phyloP scores from a whole-genome alignment of 495 filamentous ascomycete genomes.

The Tuber umbilicatum region DNA sequence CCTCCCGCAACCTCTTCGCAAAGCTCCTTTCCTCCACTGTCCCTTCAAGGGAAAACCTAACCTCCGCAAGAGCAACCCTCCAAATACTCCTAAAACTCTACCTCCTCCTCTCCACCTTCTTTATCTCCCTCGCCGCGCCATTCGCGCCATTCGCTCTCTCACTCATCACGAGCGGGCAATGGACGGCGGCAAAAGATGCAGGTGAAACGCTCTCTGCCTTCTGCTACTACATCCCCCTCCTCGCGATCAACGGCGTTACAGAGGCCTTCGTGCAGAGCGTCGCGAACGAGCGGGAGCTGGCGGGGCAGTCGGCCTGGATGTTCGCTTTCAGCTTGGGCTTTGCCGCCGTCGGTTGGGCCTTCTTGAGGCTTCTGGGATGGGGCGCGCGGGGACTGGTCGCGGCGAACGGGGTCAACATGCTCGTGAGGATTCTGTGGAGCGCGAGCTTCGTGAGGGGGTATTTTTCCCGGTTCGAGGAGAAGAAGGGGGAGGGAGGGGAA shows the following conservation, averaged over 20 bases:
- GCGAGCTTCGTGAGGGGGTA: slow-evolving; percentile 60
- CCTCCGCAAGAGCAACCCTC: slow-evolving; percentile 48
- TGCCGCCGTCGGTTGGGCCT: slow-evolving; percentile 61
- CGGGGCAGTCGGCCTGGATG: slow-evolving; percentile 76
- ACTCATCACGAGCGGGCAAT: slow-evolving; percentile 65
- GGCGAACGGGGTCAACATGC: slow-evolving; percentile 84
- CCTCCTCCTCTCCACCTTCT: slow-evolving; percentile 59
- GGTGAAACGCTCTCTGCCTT: slow-evolving; percentile 63
- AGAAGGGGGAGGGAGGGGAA: slow-evolving; percentile 27
- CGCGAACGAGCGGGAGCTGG: slow-evolving; percentile 62
- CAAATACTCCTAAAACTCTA: slow-evolving; percentile 56
- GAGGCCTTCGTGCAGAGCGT: slow-evolving; percentile 89
- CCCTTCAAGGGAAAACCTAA: slow-evolving; percentile 22
- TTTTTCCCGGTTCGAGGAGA: slow-evolving; percentile 46
- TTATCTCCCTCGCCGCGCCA: slow-evolving; percentile 62
- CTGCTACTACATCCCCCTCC: slow-evolving; percentile 84
- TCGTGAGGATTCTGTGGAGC: slow-evolving; percentile 74
- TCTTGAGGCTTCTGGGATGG: slow-evolving; percentile 56
- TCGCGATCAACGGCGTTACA: slow-evolving; percentile 83
- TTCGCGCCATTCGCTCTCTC: slow-evolving; percentile 64
- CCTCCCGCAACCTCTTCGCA: slow-evolving; percentile 76
- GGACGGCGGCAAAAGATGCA: slow-evolving; percentile 55
- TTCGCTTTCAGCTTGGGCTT: slow-evolving; percentile 66
- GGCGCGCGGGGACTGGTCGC: slow-evolving; percentile 75
- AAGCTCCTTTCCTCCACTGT: slow-evolving; percentile 52